phyloP scores from a whole-genome alignment of 208 protist genomes.

The Leishmania mexicana region DNA sequence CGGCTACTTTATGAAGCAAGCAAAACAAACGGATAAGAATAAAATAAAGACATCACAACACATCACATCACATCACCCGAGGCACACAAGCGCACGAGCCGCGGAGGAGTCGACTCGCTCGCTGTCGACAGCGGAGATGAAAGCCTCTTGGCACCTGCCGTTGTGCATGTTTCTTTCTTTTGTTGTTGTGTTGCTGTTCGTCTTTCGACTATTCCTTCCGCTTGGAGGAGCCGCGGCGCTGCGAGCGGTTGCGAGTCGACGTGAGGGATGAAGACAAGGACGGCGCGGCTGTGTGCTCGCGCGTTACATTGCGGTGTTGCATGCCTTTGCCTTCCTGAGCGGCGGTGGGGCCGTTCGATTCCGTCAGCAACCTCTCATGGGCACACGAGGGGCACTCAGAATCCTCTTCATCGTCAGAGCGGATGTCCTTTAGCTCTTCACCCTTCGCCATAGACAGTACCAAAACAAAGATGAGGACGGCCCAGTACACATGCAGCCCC shows the following conservation, averaged over 20 bases:
- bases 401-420: slow-evolving; percentile 52
- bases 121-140: neutral
- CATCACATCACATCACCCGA: neutral
- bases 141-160: neutral
- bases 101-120: neutral
- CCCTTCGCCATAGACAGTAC: slow-evolving; percentile 27
- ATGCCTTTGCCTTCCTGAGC: neutral
- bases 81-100: neutral
- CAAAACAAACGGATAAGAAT: neutral
- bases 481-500: slow-evolving; percentile 75
- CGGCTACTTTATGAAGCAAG: neutral
- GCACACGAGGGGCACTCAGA: slow-evolving; percentile 25
- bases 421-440: slow-evolving; percentile 54
- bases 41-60: neutral
- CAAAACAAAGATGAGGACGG: slow-evolving; percentile 54
- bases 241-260: slow-evolving; percentile 1
- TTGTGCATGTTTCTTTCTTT: too few species aligned
- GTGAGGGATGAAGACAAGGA: neutral
- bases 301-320: neutral
- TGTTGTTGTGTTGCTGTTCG: neutral
- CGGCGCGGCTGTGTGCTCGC: neutral
- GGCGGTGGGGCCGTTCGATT: slow-evolving; percentile 12
- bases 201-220: neutral
- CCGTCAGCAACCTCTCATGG: slow-evolving; percentile 13
- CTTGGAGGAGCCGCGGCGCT: neutral